Base-by-base conservation (phyloP, 768 basidiomycete species). In the Psilocybe cyanescens region DNA sequence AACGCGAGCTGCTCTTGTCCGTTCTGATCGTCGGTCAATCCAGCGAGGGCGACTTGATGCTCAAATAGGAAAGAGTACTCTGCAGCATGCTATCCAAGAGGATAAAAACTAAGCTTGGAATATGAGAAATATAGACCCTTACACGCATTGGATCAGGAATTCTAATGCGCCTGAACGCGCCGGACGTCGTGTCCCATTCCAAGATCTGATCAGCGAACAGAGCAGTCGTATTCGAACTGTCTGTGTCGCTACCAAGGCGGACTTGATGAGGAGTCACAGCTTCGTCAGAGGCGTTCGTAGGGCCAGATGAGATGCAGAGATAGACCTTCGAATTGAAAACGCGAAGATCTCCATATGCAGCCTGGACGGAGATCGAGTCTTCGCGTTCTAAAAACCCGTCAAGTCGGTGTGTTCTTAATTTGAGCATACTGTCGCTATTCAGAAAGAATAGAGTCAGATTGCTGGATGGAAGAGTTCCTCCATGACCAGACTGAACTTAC, bases 301-400 rank as follows among this genome's bases (percentile, higher is more conserved):
- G 56, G 41, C 60, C 60, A 58, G 63, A 65, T 6, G 60, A 52
- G 31, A 41, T 45, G 56, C 56, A 61, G 16, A 65, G 28, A 29
- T 46, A 58, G 29, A 65, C 56, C 14, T 57, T 61, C n/a, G 39
- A 45, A 30, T 53, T 33, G 30, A 61, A 55, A 44, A 61, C 60
- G 31, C 48, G 56, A 52, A 65, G 63, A n/a, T 65, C 63, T 7
- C 63, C 63, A 39, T 55, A 65, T 48, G 60, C 63, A 49, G 60
- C 63, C 31, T 57, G 49, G 16, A 60, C 59, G 28, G 62, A 52
- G 16, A 64, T 39, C 37, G 58, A 44, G 19, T 19, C 12, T 39
- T 64, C 59, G 44, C 60, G 63, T 58, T 52, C 51, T 37, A 65
- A 30, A 29, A 53, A 41, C 9, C 60, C 63, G 39, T 65, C 63